These are phyloP conservation scores for Cryptomeria japonica DNA, from an alignment of 75 land plant genomes.

Conservation along the genomic window DNA sequence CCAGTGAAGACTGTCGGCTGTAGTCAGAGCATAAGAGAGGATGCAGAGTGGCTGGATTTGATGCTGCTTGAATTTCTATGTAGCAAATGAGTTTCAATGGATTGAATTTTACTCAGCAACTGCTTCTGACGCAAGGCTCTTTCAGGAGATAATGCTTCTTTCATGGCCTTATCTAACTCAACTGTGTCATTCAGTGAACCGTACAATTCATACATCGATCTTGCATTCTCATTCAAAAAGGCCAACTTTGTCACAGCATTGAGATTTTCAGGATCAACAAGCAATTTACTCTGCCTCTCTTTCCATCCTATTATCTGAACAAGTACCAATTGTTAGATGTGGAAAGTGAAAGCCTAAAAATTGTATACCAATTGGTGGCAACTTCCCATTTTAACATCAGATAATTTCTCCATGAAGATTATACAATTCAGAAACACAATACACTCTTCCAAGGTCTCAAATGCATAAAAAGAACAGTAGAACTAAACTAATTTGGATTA, in stretches of 20 bases:
- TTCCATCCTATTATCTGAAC: slow-evolving; percentile 78
- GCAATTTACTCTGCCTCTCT: slow-evolving; percentile 55
- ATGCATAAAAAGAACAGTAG: neutral
- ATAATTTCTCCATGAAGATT: neutral
- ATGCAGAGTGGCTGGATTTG: slow-evolving; percentile 21
- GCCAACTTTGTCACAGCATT: slow-evolving; percentile 40
- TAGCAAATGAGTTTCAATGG: slow-evolving; percentile 24
- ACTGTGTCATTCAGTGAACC: slow-evolving; percentile 16
- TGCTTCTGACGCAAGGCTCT: slow-evolving; percentile 46
- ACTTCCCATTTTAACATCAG: neutral
- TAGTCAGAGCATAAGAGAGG: slow-evolving; percentile 6
- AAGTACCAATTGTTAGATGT: neutral
- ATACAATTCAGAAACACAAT: neutral
- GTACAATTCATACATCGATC: slow-evolving; percentile 77
- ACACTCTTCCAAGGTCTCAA: neutral
- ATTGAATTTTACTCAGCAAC: slow-evolving; percentile 43
- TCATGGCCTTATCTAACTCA: slow-evolving; percentile 51
- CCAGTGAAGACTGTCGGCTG: neutral
- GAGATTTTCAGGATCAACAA: slow-evolving; percentile 58
- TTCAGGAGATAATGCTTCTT: slow-evolving; percentile 46
- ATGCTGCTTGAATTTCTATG: slow-evolving; percentile 18
- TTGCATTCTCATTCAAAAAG: slow-evolving; percentile 67
- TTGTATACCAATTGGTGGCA: neutral
- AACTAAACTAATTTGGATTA: neutral
- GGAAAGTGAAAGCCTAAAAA: neutral